Conservation (phyloP, 768 basidiomycete genomes). For the Pseudohyphozyma bogoriensis region DNA sequence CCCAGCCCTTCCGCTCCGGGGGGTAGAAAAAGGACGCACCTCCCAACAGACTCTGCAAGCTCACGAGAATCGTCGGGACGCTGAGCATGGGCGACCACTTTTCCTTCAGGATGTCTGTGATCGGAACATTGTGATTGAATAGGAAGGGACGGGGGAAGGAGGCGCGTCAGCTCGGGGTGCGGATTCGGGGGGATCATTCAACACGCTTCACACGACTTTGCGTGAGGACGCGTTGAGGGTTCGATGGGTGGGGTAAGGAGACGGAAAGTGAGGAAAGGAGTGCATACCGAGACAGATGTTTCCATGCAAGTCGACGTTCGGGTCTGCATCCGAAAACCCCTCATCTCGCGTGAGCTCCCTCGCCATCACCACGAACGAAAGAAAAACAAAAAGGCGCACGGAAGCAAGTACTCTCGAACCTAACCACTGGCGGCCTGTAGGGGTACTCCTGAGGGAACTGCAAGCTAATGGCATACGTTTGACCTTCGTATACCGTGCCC, state of each 20-base stretch:
- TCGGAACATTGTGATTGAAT: constrained; percentile 67
- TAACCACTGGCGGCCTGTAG: constrained; percentile 71
- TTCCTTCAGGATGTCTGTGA: constrained; percentile 84
- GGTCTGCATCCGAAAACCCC: constrained; percentile 43
- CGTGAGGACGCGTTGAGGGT: too few relatives aligned
- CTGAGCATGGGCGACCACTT: constrained; percentile 92
- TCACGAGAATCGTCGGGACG: constrained; percentile 78
- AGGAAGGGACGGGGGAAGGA: neutral
- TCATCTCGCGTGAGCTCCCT: neutral
- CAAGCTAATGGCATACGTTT: constrained; percentile 73
- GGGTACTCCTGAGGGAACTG: constrained; percentile 81
- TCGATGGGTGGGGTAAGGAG: neutral
- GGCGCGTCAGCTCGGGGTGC: neutral
- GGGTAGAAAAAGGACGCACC: constrained; percentile 46
- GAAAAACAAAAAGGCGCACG: constrained; percentile 33
- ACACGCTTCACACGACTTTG: neutral
- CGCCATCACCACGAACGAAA: neutral
- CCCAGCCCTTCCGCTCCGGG: neutral
- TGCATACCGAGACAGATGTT: constrained; percentile 28
- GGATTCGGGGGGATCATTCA: neutral
- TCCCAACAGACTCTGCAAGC: constrained; percentile 75
- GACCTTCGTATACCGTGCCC: constrained; percentile 49
- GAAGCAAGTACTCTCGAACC: constrained; percentile 72
- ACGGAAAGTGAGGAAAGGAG: neutral
- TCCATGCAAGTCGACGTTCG: constrained; percentile 69